Evolutionary conservation across 306 rosid genomes (phyloP).

Genomic region (Dryas octopetala): DNA sequence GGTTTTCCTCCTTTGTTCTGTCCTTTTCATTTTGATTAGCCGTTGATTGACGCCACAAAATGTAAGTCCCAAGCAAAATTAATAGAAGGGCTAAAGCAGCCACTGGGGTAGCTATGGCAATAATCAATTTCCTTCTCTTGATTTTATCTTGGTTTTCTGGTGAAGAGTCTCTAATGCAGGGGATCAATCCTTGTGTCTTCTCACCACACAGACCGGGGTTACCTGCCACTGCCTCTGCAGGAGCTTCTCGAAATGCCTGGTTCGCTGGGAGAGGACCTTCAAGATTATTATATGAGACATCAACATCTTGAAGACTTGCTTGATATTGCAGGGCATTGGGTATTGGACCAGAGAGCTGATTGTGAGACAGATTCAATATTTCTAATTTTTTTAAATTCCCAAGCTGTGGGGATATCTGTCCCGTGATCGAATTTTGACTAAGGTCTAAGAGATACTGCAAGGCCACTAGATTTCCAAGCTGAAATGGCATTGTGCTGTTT

Average conservation of each 20-base stretch:
- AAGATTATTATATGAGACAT: slow-evolving; percentile 56
- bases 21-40: neutral
- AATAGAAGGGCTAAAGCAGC: neutral
- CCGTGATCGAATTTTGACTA: slow-evolving; percentile 56
- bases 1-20: slow-evolving; percentile 35
- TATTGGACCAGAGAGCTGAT: slow-evolving; percentile 49
- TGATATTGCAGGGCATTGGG: slow-evolving; percentile 36
- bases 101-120: neutral
- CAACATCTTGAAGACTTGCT: slow-evolving; percentile 41
- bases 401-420: slow-evolving; percentile 41
- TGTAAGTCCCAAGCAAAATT: neutral
- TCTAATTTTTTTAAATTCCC: slow-evolving; percentile 38
- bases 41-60: neutral
- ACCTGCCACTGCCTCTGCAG: slow-evolving; percentile 39
- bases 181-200: slow-evolving; percentile 29
- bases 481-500: slow-evolving; percentile 45
- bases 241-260: slow-evolving; percentile 24
- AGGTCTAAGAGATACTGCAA: slow-evolving; percentile 44
- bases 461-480: slow-evolving; percentile 49
- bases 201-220: slow-evolving; percentile 57
- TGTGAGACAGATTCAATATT: slow-evolving; percentile 52
- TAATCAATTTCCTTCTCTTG: neutral
- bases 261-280: slow-evolving; percentile 46
- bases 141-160: slow-evolving; percentile 19
- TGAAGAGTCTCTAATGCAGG: slow-evolving; percentile 17